Conservation (phyloP, 495 filamentous ascomycete species). For the Cercophora samala region DNA sequence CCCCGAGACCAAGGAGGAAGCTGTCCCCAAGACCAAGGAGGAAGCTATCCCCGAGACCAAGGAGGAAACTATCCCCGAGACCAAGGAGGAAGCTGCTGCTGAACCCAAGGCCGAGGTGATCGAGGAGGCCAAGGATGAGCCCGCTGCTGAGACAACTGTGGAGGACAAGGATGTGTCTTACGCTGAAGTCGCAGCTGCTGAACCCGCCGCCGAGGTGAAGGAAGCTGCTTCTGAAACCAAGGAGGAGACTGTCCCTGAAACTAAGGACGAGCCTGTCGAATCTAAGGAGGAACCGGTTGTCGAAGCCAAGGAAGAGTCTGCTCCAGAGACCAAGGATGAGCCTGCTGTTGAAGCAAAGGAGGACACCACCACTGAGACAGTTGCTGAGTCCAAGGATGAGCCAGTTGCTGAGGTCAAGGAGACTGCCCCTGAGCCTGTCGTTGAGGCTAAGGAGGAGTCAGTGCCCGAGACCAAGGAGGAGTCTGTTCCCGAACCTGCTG, state of each 20-base stretch:
- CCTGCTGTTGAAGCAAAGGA: slow-evolving; percentile 2
- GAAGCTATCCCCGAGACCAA: slow-evolving; percentile 2
- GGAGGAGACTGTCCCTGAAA: background rate
- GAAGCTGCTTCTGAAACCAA: background rate
- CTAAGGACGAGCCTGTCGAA: background rate
- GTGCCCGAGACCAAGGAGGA: slow-evolving; percentile 5
- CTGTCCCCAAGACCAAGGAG: background rate
- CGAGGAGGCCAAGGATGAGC: background rate
- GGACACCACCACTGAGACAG: background rate
- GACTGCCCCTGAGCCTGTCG: slow-evolving; percentile 1
- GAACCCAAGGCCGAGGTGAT: background rate
- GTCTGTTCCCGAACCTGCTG: slow-evolving; percentile 3
- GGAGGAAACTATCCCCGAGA: background rate
- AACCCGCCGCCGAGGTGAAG: slow-evolving; percentile 5
- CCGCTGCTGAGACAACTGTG: background rate
- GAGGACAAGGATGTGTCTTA: background rate
- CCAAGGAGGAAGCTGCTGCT: background rate
- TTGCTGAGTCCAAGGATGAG: slow-evolving; percentile 8
- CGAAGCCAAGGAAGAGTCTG: background rate
- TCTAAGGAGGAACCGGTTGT: background rate
- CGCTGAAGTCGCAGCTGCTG: background rate
- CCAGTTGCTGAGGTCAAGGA: background rate
- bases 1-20: background rate
- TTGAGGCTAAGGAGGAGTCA: background rate
- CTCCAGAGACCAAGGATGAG: slow-evolving; percentile 8